Conservation (phyloP, 352 stramenopile species). For the Phytophthora ohioensis region DNA sequence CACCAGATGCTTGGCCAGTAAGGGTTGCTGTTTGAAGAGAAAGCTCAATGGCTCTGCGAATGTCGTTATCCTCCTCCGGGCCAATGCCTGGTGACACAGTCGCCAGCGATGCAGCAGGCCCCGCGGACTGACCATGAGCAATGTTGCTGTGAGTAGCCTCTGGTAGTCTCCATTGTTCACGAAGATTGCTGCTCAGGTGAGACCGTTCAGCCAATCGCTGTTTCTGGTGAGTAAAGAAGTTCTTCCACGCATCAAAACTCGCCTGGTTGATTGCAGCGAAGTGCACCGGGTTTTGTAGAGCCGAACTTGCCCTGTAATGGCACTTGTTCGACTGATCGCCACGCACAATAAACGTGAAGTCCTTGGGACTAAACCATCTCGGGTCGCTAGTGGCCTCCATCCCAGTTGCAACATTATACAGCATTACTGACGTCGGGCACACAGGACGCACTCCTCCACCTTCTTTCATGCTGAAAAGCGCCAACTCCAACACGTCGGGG, state of each 20-base stretch:
- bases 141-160: slow-evolving; percentile 10
- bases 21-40: slow-evolving; percentile 49
- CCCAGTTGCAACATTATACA: slow-evolving; percentile 65
- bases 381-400: slow-evolving; percentile 52
- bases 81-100: slow-evolving; percentile 22
- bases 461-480: slow-evolving; percentile 69
- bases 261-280: slow-evolving; percentile 64
- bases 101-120: slow-evolving; percentile 4
- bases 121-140: background rate
- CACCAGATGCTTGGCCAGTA: slow-evolving; percentile 6
- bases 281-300: slow-evolving; percentile 53
- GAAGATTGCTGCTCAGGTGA: background rate
- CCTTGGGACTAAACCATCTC: slow-evolving; percentile 82
- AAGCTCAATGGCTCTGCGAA: slow-evolving; percentile 64
- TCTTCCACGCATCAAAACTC: slow-evolving; percentile 61
- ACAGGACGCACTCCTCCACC: slow-evolving; percentile 50
- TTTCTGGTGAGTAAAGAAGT: slow-evolving; percentile 70
- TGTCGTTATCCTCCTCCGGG: slow-evolving; percentile 58
- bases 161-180: slow-evolving; percentile 15
- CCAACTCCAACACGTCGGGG: slow-evolving; percentile 70
- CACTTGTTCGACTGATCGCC: slow-evolving; percentile 47
- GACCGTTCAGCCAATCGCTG: slow-evolving; percentile 34
- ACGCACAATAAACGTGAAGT: slow-evolving; percentile 62
- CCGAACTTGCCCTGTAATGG: slow-evolving; percentile 42
- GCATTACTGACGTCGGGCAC: slow-evolving; percentile 63